phyloP scores from a whole-genome alignment of 768 basidiomycete genomes.

The Daedaleopsis nitida region DNA sequence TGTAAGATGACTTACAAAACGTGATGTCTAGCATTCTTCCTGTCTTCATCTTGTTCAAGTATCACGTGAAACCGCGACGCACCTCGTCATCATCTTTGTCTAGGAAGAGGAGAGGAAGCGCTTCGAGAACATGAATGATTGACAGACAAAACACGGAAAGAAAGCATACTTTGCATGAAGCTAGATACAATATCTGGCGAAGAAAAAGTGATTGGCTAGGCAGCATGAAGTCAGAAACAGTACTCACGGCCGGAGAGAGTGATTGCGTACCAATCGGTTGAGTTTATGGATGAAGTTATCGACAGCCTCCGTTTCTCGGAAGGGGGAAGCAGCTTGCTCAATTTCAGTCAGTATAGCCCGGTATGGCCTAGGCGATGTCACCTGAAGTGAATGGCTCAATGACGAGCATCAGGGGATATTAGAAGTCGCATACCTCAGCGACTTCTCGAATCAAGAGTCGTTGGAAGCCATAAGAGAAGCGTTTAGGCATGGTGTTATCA shows the following conservation, averaged over 20 bases:
- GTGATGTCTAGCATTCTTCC: not conserved
- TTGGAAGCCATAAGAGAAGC: slow-evolving; percentile 63
- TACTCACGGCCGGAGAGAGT: too few species aligned
- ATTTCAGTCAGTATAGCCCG: slow-evolving; percentile 21
- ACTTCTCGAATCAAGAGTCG: slow-evolving; percentile 71
- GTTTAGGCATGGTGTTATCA: slow-evolving; percentile 46
- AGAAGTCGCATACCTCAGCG: slow-evolving; percentile 52
- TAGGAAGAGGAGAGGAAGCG: slow-evolving; percentile 22
- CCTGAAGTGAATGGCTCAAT: slow-evolving; percentile 38
- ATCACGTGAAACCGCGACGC: slow-evolving; percentile 7
- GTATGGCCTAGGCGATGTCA: slow-evolving; percentile 62
- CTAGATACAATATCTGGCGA: slow-evolving; percentile 18
- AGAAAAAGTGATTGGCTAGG: slow-evolving; percentile 2
- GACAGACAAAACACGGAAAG: too few species aligned
- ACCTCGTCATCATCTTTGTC: slow-evolving; percentile 62
- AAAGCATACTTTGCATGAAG: slow-evolving; percentile 22
- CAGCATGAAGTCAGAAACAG: not conserved
- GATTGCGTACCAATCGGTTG: slow-evolving; percentile 12
- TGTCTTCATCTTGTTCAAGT: not conserved
- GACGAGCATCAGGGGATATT: not conserved
- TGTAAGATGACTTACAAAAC: slow-evolving; percentile 17
- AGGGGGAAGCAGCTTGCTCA: slow-evolving; percentile 7
- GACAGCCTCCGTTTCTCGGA: not conserved
- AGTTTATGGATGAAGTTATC: slow-evolving; percentile 10
- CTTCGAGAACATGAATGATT: not conserved